phyloP scores from a whole-genome alignment of 108 stramenopile species.

The Parmales sp. region DNA sequence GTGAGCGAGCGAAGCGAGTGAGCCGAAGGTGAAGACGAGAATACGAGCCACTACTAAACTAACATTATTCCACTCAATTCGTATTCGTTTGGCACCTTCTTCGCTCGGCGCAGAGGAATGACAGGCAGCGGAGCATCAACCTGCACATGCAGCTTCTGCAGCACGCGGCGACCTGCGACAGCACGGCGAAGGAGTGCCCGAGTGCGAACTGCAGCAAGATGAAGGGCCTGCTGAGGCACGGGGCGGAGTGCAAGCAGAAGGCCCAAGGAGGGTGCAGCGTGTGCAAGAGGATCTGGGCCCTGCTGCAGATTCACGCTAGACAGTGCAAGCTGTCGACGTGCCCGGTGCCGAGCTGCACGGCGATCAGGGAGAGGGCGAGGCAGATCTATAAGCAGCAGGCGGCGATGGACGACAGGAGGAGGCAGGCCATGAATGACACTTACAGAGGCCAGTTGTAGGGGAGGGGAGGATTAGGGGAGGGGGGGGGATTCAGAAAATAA shows the following conservation, averaged over 20 bases:
- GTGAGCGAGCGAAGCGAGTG: conserved; percentile 81
- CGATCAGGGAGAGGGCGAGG: conserved; percentile 77
- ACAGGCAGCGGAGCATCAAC: conserved; percentile 78
- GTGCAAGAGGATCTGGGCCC: conserved; percentile 96
- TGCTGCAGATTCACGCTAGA: conserved; percentile 90
- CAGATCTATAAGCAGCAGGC: conserved; percentile 78
- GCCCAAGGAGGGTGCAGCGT: conserved; percentile 83
- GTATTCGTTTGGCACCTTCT: too few species aligned
- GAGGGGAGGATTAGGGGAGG: too few species aligned
- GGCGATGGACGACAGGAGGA: conserved; percentile 81
- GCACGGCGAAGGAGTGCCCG: conserved; percentile 58
- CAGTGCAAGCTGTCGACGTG: conserved; percentile 78
- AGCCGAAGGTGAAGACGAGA: too few species aligned
- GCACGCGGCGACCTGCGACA: conserved; percentile 82
- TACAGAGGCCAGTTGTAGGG: too few species aligned
- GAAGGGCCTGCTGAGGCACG: conserved; percentile 89
- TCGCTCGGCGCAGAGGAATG: too few species aligned
- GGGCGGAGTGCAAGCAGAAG: conserved; percentile 63
- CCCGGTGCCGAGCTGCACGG: conserved; percentile 86
- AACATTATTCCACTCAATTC: too few species aligned
- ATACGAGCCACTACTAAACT: too few species aligned
- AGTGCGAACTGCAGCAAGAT: conserved; percentile 93
- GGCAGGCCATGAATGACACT: conserved; percentile 71
- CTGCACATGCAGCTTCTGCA: conserved; percentile 91
- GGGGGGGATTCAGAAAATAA: too few species aligned